Conservation (phyloP, 805 yeast genomes). For the Ogataea thermomethanolica region DNA sequence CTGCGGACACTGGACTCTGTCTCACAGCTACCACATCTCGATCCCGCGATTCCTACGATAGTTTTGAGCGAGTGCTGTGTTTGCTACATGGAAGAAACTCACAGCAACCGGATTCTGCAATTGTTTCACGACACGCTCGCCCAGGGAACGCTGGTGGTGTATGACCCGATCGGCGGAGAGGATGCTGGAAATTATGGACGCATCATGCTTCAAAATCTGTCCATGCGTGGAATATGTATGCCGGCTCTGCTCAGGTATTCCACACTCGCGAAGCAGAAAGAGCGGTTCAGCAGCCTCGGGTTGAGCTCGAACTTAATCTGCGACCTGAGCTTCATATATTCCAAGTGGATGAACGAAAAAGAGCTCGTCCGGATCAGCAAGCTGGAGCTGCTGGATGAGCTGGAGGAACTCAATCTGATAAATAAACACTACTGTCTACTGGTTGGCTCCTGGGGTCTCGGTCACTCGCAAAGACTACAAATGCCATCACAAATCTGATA, state of each 20-base stretch:
- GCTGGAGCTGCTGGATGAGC: constrained; percentile 69
- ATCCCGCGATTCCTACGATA: constrained; percentile 48
- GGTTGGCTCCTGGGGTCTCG: constrained; percentile 27
- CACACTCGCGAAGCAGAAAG: constrained; percentile 38
- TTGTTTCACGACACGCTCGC: constrained; percentile 37
- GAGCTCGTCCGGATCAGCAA: constrained; percentile 45
- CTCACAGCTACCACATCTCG: constrained; percentile 11
- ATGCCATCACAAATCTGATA: constrained; percentile 10
- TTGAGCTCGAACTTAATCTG: constrained; percentile 35
- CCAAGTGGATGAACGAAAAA: constrained; percentile 40
- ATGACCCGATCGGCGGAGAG: constrained; percentile 64
- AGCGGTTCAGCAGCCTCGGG: constrained; percentile 34
- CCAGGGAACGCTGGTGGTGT: constrained; percentile 40
- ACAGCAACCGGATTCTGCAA: constrained; percentile 41
- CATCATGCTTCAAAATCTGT: constrained; percentile 63
- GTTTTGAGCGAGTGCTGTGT: constrained; percentile 73
- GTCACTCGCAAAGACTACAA: constrained; percentile 7
- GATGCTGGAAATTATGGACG: constrained; percentile 54
- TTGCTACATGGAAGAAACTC: constrained; percentile 58
- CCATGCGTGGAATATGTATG: constrained; percentile 57
- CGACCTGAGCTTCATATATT: constrained; percentile 41
- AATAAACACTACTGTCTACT: constrained; percentile 57
- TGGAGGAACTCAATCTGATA: constrained; percentile 64
- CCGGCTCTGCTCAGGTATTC: constrained; percentile 55
- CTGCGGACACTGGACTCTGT: constrained; percentile 36